Conservation (phyloP, 2,329 filamentous ascomycete genomes). For the Xylariaceae sp. region DNA sequence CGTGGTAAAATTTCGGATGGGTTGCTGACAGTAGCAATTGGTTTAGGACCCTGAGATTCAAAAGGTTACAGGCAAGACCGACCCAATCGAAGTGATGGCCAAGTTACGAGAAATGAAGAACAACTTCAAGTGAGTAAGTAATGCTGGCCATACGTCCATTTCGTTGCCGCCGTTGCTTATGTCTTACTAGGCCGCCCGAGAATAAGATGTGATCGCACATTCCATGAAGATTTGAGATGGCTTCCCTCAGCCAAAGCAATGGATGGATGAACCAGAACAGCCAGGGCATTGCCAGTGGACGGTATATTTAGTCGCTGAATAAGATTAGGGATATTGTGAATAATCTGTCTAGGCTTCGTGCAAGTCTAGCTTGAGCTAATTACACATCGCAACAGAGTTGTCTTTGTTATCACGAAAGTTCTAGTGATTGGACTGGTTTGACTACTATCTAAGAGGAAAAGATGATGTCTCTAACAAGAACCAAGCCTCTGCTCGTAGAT, state of each 20-base stretch:
- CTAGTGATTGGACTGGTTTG: too few species aligned
- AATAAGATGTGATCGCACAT: constrained; percentile 18
- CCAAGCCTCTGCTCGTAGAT: constrained; percentile 25
- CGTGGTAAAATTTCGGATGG: too few species aligned
- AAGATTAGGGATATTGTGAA: too few species aligned
- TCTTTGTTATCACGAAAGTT: too few species aligned
- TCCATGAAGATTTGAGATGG: too few species aligned
- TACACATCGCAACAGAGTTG: too few species aligned
- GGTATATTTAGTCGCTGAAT: too few species aligned
- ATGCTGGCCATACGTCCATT: background rate
- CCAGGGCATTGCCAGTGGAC: too few species aligned
- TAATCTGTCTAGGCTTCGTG: too few species aligned
- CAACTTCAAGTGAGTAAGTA: constrained; percentile 56
- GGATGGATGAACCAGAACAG: too few species aligned
- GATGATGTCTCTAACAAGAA: constrained; percentile 26
- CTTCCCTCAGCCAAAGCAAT: too few species aligned
- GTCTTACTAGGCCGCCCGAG: constrained; percentile 8
- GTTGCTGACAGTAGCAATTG: constrained; percentile 10
- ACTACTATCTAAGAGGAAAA: background rate
- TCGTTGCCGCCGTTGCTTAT: constrained; percentile 1
- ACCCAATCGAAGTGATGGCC: constrained; percentile 80
- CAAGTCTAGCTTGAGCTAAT: too few species aligned
- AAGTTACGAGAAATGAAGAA: constrained; percentile 91
- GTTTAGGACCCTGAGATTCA: constrained; percentile 75
- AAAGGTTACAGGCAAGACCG: constrained; percentile 74